These are phyloP conservation scores for Eragrostis nindensis DNA, from an alignment of 176 grass and related monocot genomes.

Conservation along the genomic window DNA sequence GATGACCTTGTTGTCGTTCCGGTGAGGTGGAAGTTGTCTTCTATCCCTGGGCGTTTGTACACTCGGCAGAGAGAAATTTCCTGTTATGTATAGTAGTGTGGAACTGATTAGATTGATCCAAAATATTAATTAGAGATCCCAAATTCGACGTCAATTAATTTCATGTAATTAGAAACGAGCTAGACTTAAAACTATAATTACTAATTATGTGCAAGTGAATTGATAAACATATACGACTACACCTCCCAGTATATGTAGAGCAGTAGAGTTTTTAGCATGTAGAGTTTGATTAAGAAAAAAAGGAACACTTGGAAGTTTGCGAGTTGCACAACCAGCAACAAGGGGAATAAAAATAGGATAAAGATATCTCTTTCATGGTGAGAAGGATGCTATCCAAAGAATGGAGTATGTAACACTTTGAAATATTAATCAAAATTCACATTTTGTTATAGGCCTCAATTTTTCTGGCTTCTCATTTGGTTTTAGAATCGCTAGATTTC, in stretches of 20 bases:
- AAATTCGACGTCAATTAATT: background rate
- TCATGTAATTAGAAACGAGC: background rate
- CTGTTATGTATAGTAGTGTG: too few relatives aligned
- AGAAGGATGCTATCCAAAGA: background rate
- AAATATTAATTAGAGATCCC: background rate
- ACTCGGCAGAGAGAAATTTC: conserved; percentile 95
- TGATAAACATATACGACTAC: too few relatives aligned
- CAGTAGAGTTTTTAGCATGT: too few relatives aligned
- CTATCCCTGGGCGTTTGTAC: conserved; percentile 85
- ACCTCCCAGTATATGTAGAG: too few relatives aligned
- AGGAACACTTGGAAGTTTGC: background rate
- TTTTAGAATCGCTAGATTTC: background rate
- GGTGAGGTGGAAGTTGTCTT: conserved; percentile 66
- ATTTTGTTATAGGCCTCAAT: background rate
- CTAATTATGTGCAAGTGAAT: too few relatives aligned
- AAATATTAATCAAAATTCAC: background rate
- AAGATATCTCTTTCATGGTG: too few relatives aligned
- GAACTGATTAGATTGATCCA: too few relatives aligned
- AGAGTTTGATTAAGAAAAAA: background rate
- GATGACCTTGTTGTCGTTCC: conserved; percentile 48
- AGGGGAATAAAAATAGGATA: background rate
- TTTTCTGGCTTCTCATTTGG: background rate
- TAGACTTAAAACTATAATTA: background rate
- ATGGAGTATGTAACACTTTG: background rate
- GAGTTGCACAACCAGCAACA: background rate